Percentiles rank a stretch among this genome's conserved stretches.
phyloP scores from a whole-genome alignment of 768 basidiomycete genomes.

The Paxillus ammoniavirescens region DNA sequence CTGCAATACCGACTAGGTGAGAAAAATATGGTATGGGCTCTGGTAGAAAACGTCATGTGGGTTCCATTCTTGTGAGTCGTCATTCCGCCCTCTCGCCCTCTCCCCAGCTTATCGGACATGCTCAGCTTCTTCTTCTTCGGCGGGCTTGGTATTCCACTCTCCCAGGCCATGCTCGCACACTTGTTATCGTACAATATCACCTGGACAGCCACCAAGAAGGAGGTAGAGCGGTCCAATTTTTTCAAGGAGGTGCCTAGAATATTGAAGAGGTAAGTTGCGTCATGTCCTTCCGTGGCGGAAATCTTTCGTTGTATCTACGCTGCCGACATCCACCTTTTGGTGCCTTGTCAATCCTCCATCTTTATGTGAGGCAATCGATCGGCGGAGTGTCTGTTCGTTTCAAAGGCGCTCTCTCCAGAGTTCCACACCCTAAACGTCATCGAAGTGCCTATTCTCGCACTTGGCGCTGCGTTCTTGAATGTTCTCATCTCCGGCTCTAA shows the following conservation, averaged over 20 bases:
- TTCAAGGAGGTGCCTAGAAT: slow-evolving; percentile 88
- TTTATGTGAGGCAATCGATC: too few species aligned
- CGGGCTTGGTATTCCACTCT: slow-evolving; percentile 55
- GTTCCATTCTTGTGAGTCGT: slow-evolving; percentile 37
- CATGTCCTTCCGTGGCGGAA: slow-evolving; percentile 33
- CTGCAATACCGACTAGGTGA: slow-evolving; percentile 70
- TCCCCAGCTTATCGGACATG: slow-evolving; percentile 4
- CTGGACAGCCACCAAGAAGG: slow-evolving; percentile 70
- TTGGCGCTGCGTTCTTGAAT: not conserved
- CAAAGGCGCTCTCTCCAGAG: too few species aligned
- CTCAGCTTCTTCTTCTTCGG: slow-evolving; percentile 50
- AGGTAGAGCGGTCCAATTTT: slow-evolving; percentile 86
- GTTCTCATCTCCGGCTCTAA: not conserved
- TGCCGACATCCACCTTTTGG: not conserved
- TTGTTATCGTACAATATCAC: slow-evolving; percentile 56
- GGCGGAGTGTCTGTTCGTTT: too few species aligned
- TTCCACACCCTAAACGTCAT: too few species aligned
- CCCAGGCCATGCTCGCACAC: slow-evolving; percentile 52
- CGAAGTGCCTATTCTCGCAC: not conserved
- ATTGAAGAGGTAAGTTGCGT: slow-evolving; percentile 41
- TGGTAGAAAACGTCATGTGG: slow-evolving; percentile 27
- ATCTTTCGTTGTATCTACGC: not conserved
- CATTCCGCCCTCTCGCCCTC: not conserved
- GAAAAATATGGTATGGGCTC: slow-evolving; percentile 20
- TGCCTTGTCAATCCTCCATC: not conserved